Base-by-base conservation (phyloP, 2,329 filamentous ascomycete species). In the Exophiala xenobiotica region DNA sequence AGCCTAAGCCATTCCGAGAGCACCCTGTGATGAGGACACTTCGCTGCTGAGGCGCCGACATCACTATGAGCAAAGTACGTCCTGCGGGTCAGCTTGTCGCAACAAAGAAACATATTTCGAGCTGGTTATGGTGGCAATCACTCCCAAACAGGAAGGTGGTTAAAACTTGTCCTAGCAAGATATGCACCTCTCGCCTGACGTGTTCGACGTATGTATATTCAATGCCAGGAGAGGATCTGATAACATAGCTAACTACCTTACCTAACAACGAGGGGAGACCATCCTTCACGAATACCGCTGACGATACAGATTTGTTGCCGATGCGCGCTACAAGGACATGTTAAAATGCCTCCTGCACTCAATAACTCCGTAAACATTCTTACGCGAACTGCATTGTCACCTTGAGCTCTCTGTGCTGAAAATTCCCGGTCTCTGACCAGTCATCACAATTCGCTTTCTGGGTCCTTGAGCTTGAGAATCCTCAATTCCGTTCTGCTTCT, bases 1-100 rank as follows among this genome's bases (percentile, higher is more conserved):
- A 59, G 12, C 71, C 71, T 9, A 74, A 64, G 3, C 71, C 70
- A 26, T 50, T 39, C n/a, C 20, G 29, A 8, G 51, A 54, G 33
- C 54, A 57, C 35, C 54, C 54, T 29, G 54, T 57, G 11, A 57
- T 57, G 37, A 57, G 44, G 23, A 57, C 54, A 5, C 43, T 52
- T 22, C 39, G 24, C 20, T n/a, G 12, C 20, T 20, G 16, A 8
- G 19, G 1, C 23, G 19, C 23, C 38, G 38, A 40, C 38, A 40
- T 40, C 4, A 14, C 9, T 33, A 5, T 14, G 3, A 6, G 9
- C 11, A 33, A 12, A 4, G 12, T 11, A 12, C 8, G 11, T 31
- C 27, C 8, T 31, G 14, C 14, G 4, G 14, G 27, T 14, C 8
- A 31, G 11, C 8, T 31, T n/a, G n/a, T n/a, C n/a, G n/a, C n/a